Evolutionary conservation across 768 basidiomycete species (phyloP), one percentile per base, ranked within the genome.

Genomic region (Macrocybe gigantea): DNA sequence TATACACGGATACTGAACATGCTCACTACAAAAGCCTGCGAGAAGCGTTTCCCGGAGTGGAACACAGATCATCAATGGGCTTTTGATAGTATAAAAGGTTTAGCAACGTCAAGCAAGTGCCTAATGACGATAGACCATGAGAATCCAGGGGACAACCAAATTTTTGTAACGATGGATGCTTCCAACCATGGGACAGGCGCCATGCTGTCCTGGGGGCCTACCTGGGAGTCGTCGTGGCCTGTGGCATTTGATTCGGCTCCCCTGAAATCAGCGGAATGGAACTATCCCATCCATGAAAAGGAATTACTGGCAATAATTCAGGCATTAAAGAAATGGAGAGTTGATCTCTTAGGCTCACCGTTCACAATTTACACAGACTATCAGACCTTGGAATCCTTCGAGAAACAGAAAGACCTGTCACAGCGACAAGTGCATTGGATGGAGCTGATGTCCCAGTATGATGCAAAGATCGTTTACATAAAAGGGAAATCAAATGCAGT

Each of bases 231-330:
- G 8, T 42, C 51, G 1, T n/a, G 41, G 5, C 51, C 51, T 15
- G 51, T 52, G 2, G 48, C 48, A 0, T 52, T 49, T 38, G 48
- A 52, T 40, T 45, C 42, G 8, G 30, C 31, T 31, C 33, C 43
- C 11, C 45, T 50, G 32, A 45, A 45, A 33, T 42, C 43, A 5
- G 49, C 50, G 40, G 41, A 51, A 41, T 13, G 41, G 34, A 33
- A 53, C 22, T 46, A 50, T 31, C 49, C 49, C 4, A 33, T 63
- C 0, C 67, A 70, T 41, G 60, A 71, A 46, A 60, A 64, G 45
- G 64, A 71, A 46, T 44, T 72, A 4, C 50, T 71, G 1, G 66
- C 66, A 0, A 69, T 74, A 3, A 52, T 74, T 0, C 49, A 60
- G 0, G 65, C 64, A 0, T 49, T 66, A 0, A 40, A 56, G 9